A percentile compares a stretch with the other conserved stretches of the same genome.
Conservation (phyloP, 306 rosid species). For the Inga oerstediana region DNA sequence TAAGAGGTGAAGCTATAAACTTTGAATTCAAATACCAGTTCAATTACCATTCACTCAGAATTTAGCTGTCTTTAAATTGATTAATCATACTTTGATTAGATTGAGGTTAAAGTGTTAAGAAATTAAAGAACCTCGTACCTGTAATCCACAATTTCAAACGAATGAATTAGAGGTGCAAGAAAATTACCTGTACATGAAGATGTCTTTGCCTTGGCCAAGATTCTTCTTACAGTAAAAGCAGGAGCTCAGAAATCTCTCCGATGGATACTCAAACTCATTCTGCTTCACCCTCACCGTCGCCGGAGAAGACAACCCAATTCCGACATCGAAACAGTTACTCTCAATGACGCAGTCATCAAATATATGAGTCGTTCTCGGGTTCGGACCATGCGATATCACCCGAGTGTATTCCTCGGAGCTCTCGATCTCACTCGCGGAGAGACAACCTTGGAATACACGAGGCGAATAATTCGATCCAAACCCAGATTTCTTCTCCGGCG, state of each 20-base stretch:
- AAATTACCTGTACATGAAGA: conserved; percentile 90
- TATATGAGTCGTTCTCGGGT: conserved; percentile 75
- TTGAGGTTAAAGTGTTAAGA: background rate
- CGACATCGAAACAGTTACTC: conserved; percentile 46
- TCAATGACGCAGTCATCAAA: conserved; percentile 71
- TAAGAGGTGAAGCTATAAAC: background rate
- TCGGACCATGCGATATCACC: conserved; percentile 71
- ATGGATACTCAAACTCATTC: conserved; percentile 33
- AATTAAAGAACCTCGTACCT: background rate
- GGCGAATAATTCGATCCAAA: conserved; percentile 33
- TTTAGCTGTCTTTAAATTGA: background rate
- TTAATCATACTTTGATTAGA: conserved; percentile 17
- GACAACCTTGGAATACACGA: conserved; percentile 40
- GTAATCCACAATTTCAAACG: background rate
- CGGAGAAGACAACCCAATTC: conserved; percentile 38
- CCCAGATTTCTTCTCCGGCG: conserved; percentile 25
- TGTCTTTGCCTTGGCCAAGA: conserved; percentile 77
- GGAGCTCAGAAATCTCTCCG: conserved; percentile 64
- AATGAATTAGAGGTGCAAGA: background rate
- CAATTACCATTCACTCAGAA: background rate
- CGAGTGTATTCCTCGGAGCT: conserved; percentile 78
- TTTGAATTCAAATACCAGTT: background rate
- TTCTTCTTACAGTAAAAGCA: conserved; percentile 78
- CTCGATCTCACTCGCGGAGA: conserved; percentile 68
- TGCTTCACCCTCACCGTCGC: conserved; percentile 27